These are phyloP conservation scores for Apiotrichum veenhuisii DNA, from an alignment of 1,284 basidiomycete genomes.

Conservation along the genomic window DNA sequence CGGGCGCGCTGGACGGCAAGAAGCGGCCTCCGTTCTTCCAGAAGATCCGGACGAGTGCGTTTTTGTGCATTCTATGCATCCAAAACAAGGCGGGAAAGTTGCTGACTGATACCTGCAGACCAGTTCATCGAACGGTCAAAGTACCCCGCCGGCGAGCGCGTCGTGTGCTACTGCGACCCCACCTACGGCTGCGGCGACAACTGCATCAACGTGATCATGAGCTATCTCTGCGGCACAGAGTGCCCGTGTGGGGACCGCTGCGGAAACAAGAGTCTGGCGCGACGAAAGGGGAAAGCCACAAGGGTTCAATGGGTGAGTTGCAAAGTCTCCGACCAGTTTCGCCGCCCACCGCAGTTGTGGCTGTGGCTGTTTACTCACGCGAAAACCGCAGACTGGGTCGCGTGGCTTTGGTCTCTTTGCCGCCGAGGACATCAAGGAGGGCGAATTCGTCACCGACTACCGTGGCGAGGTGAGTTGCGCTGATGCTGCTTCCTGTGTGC, in stretches of 20 bases:
- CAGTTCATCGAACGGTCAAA: conserved; percentile 7
- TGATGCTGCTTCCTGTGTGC: background rate
- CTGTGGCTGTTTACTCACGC: background rate
- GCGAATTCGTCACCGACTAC: conserved; percentile 53
- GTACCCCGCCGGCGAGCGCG: conserved; percentile 9
- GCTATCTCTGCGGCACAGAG: conserved; percentile 51
- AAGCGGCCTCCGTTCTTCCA: conserved; percentile 43
- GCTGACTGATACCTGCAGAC: conserved; percentile 2
- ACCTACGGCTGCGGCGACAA: conserved; percentile 46
- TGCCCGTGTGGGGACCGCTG: conserved; percentile 50
- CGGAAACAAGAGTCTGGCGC: conserved; percentile 39
- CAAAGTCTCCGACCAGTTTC: background rate
- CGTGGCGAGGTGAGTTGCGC: conserved; percentile 47
- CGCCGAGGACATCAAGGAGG: conserved; percentile 45
- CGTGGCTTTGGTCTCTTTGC: conserved; percentile 52
- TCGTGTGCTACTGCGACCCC: conserved; percentile 47
- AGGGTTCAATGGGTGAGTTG: conserved; percentile 43
- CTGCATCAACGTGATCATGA: conserved; percentile 53
- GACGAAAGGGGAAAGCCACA: conserved; percentile 33
- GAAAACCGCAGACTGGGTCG: conserved; percentile 42
- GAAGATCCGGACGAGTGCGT: conserved; percentile 36
- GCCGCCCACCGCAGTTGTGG: background rate
- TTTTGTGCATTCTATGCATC: no score
- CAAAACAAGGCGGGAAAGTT: no score
- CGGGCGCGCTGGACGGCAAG: conserved; percentile 44